A percentile compares a stretch with the other conserved stretches of the same genome.
Conservation (phyloP, 2,329 filamentous ascomycete genomes). For the Trichoderma semiorbis region DNA sequence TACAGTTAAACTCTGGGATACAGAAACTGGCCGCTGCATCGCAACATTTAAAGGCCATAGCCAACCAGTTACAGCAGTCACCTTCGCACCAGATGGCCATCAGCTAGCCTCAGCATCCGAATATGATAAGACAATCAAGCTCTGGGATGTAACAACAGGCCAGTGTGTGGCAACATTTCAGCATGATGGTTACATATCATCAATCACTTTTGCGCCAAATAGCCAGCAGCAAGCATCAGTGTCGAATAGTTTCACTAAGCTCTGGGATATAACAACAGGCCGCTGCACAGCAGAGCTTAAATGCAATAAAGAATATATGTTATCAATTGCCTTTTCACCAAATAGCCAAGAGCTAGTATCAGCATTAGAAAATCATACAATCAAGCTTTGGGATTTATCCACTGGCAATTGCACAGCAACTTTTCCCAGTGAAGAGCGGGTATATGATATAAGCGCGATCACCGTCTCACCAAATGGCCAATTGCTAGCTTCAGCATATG, state of each 20-base stretch:
- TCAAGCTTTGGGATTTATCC: neutral
- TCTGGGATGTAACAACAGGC: neutral
- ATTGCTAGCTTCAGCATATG: neutral
- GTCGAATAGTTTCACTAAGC: neutral
- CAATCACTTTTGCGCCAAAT: neutral
- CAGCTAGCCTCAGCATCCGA: neutral
- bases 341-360: neutral
- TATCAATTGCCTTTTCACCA: neutral
- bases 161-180: neutral
- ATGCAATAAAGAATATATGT: accelerated
- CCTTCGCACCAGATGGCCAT: neutral
- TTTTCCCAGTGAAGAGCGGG: neutral
- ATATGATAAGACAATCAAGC: too few species aligned
- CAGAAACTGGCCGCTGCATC: neutral
- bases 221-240: neutral
- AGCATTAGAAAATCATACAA: neutral
- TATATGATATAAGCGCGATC: neutral
- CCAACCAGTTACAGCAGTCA: too few species aligned
- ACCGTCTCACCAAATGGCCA: neutral
- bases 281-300: neutral
- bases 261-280: neutral
- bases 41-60: neutral
- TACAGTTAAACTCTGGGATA: neutral
- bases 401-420: neutral
- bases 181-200: neutral